A percentile compares a stretch with the other conserved stretches of the same genome.
Conservation (phyloP, 2,329 filamentous ascomycete species). For the Bipolaris sorokiniana region DNA sequence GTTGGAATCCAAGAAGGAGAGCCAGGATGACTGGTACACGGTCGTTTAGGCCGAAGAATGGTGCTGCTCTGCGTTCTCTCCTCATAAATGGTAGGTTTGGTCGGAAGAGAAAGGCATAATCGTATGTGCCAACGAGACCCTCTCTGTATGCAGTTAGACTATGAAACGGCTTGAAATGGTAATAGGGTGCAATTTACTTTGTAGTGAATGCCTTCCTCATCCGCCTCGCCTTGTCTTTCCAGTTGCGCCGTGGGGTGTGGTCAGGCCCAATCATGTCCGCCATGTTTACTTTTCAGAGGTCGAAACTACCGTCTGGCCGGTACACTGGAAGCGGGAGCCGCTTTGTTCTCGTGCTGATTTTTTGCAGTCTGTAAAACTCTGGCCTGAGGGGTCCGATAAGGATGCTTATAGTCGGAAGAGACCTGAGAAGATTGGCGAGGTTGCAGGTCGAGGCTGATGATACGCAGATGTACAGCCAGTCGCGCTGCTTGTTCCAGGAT, state of each 20-base stretch:
- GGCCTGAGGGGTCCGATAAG: too few species aligned
- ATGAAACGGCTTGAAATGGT: not conserved
- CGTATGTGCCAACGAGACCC: slow-evolving; percentile 82
- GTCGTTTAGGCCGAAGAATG: slow-evolving; percentile 86
- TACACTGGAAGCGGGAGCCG: not conserved
- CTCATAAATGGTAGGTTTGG: slow-evolving; percentile 84
- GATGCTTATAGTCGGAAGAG: not conserved
- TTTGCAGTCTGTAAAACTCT: not conserved
- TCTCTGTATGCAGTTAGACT: slow-evolving; percentile 53
- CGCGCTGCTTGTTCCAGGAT: slow-evolving; percentile 1
- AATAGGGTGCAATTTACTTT: slow-evolving; percentile 46
- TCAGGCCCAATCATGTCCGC: slow-evolving; percentile 55
- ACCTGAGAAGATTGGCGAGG: slow-evolving; percentile 24
- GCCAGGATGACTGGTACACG: slow-evolving; percentile 76
- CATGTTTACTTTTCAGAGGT: slow-evolving; percentile 8
- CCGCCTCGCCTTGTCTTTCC: slow-evolving; percentile 51
- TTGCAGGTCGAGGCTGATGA: slow-evolving; percentile 27
- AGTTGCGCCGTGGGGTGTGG: slow-evolving; percentile 48
- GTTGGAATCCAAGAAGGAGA: slow-evolving; percentile 77
- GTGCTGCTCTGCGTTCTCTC: slow-evolving; percentile 64
- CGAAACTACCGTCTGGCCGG: not conserved
- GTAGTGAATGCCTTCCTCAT: slow-evolving; percentile 57
- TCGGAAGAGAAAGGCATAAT: slow-evolving; percentile 87
- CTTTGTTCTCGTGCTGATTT: not conserved
- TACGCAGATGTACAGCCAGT: slow-evolving; percentile 20